A percentile compares a stretch with the other conserved stretches of the same genome.
These are phyloP conservation scores for Salvia splendens DNA, from an alignment of 257 asterid genomes.

Conservation along the genomic window DNA sequence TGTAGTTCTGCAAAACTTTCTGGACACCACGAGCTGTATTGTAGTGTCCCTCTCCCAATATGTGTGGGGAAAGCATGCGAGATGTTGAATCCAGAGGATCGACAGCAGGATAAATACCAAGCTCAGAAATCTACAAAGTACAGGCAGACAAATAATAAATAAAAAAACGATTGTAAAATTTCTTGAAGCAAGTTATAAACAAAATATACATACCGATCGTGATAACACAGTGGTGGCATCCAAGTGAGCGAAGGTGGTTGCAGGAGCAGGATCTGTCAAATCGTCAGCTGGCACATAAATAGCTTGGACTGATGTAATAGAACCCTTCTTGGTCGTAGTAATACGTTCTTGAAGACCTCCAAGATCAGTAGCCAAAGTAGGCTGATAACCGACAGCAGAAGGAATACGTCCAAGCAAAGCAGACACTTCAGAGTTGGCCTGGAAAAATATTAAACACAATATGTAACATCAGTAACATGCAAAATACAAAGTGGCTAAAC, in stretches of 20 bases:
- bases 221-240: conserved; percentile 99
- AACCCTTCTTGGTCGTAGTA: conserved; percentile 94
- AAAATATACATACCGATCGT: conserved; percentile 56
- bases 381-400: conserved; percentile 98
- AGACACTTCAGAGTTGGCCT: conserved; percentile 99
- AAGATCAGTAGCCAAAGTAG: conserved; percentile 98
- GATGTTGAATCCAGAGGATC: conserved; percentile 98
- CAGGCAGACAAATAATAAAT: conserved; percentile 24
- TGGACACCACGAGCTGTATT: conserved; percentile 99
- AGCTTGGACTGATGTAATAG: conserved; percentile 98
- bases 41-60: conserved; percentile 93
- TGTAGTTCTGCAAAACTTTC: conserved; percentile 91
- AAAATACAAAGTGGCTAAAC: neutral
- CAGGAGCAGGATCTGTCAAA: conserved; percentile 99
- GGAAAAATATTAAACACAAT: conserved; percentile 17
- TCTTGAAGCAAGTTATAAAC: conserved; percentile 17
- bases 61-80: conserved; percentile 98
- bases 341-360: conserved; percentile 99
- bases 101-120: conserved; percentile 98
- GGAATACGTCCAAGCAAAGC: conserved; percentile 99
- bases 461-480: conserved; percentile 2
- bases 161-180: neutral
- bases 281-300: conserved; percentile 99
- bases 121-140: conserved; percentile 80
- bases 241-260: conserved; percentile 99